phyloP scores from a whole-genome alignment of 139 green algal genomes.

The Ettlia oleoabundans region DNA sequence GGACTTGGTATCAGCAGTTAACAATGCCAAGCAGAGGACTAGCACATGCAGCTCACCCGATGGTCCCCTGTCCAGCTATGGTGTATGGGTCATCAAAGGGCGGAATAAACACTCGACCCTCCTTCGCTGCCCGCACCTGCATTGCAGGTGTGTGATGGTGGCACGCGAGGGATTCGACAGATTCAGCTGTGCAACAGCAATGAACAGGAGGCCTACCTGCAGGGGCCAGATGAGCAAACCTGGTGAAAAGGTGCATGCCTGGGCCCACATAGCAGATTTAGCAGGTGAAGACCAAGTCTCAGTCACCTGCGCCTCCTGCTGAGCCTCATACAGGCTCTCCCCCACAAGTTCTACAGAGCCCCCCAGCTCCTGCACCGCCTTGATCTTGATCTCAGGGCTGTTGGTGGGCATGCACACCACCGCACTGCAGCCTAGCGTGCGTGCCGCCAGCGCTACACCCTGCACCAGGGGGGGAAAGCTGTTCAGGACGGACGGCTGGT shows the following conservation, averaged over 20 bases:
- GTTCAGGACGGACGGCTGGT: no score
- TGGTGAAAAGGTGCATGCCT: no score
- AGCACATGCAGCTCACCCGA: slow-evolving; percentile 60
- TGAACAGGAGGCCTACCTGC: no score
- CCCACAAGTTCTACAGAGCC: slow-evolving; percentile 92
- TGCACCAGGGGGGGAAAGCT: no score
- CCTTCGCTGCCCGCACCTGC: slow-evolving; percentile 44
- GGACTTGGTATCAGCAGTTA: no score
- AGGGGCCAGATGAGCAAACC: no score
- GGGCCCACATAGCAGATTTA: no score
- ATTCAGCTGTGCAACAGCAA: no score
- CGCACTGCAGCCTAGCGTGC: slow-evolving; percentile 72
- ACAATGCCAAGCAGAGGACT: background rate
- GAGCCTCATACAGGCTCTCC: slow-evolving; percentile 93
- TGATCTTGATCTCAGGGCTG: slow-evolving; percentile 84
- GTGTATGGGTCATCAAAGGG: slow-evolving; percentile 90
- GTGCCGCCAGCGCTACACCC: slow-evolving; percentile 89
- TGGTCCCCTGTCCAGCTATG: slow-evolving; percentile 73
- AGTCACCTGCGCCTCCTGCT: slow-evolving; percentile 55
- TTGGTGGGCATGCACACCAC: slow-evolving; percentile 94
- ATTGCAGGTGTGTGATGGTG: background rate
- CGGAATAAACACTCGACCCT: slow-evolving; percentile 84
- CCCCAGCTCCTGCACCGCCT: slow-evolving; percentile 82
- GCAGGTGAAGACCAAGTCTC: no score
- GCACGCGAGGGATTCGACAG: no score